A percentile compares a stretch with the other conserved stretches of the same genome.
Conservation (phyloP, 495 filamentous ascomycete genomes). For the Neurospora hispaniola region DNA sequence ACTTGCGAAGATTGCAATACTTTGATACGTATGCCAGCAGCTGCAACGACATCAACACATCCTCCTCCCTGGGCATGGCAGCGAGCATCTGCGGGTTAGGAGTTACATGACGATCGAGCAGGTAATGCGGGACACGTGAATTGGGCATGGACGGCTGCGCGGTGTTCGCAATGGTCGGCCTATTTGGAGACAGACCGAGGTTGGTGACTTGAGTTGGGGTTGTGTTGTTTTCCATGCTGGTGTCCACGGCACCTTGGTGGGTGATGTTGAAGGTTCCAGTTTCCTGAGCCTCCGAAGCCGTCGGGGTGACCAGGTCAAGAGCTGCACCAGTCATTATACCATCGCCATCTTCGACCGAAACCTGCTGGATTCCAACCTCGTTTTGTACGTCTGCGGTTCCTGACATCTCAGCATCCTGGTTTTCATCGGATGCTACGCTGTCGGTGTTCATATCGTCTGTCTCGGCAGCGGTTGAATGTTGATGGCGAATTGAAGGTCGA, state of each 20-base stretch:
- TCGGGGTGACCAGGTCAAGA: conserved; percentile 63
- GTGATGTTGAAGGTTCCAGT: conserved; percentile 91
- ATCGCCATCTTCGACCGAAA: conserved; percentile 64
- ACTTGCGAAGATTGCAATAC: conserved; percentile 90
- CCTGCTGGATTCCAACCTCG: conserved; percentile 68
- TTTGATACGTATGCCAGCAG: conserved; percentile 96
- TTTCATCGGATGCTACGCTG: conserved; percentile 58
- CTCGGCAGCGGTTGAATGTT: conserved; percentile 76
- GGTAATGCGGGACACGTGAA: conserved; percentile 56
- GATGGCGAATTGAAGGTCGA: conserved; percentile 76
- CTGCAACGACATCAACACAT: conserved; percentile 97
- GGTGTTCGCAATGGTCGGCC: conserved; percentile 60
- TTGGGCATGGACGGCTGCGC: conserved; percentile 59
- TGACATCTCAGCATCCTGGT: conserved; percentile 51
- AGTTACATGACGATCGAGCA: conserved; percentile 57
- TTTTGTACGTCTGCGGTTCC: conserved; percentile 73
- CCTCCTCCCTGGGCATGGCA: conserved; percentile 90
- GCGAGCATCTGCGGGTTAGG: conserved; percentile 61
- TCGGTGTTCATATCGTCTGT: conserved; percentile 79
- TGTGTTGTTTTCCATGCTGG: conserved; percentile 63
- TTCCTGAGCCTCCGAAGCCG: conserved; percentile 74
- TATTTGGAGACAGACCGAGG: conserved; percentile 67
- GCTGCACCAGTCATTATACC: conserved; percentile 65
- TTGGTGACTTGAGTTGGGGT: conserved; percentile 42
- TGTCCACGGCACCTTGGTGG: conserved; percentile 78